Evolutionary conservation across 441 rosid genomes (phyloP).

Genomic region (Erodium trifolium): DNA sequence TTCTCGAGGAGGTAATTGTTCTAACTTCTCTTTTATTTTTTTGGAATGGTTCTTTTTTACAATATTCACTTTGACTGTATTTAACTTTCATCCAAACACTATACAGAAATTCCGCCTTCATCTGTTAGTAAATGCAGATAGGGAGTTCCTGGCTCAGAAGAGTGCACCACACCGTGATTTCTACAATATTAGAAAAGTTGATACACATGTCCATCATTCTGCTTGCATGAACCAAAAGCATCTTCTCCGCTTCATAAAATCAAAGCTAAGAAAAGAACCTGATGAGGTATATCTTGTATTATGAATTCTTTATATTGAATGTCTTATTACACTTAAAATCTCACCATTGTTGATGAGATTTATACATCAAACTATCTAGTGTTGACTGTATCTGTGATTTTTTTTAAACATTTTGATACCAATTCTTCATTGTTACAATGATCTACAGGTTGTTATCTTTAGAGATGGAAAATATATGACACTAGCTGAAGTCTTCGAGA

Average conservation of each 20-base stretch:
- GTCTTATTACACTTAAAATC: not conserved
- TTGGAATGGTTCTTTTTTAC: not conserved
- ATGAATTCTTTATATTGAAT: not conserved
- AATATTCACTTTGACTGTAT: conserved; percentile 6
- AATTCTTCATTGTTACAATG: not conserved
- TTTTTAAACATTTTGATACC: not conserved
- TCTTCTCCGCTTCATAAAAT: conserved; percentile 63
- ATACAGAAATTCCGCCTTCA: conserved; percentile 66
- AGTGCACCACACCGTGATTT: conserved; percentile 75
- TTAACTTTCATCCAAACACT: conserved; percentile 22
- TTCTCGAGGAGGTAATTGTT: conserved; percentile 49
- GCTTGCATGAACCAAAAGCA: conserved; percentile 84
- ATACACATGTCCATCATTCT: conserved; percentile 73
- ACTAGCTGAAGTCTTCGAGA: conserved; percentile 60
- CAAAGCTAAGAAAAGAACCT: conserved; percentile 60
- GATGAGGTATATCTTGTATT: conserved; percentile 43
- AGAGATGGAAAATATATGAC: conserved; percentile 74
- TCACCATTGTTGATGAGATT: conserved; percentile 7
- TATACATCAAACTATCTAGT: conserved; percentile 4
- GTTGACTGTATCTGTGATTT: not conserved
- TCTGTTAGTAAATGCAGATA: conserved; percentile 55
- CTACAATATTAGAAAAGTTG: conserved; percentile 69
- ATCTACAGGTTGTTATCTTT: conserved; percentile 60
- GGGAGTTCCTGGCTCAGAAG: conserved; percentile 61
- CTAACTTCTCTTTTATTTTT: not conserved